Conservation (phyloP, 176 grass and related monocot species). For the Aegilops tauschii region DNA sequence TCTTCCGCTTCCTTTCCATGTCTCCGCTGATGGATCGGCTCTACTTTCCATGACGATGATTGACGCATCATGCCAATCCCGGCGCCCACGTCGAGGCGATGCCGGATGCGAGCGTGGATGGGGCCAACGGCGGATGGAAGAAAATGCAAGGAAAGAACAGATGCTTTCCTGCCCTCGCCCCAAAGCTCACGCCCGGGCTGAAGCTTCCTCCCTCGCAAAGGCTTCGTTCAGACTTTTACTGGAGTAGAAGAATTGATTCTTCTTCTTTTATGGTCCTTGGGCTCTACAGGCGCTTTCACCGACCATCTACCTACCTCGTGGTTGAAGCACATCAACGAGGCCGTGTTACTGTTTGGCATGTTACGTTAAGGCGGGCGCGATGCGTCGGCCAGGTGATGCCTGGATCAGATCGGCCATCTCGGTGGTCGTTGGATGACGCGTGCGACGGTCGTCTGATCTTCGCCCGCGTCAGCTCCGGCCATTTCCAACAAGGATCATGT, state of each 20-base stretch:
- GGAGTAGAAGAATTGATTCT: background rate
- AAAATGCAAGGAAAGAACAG: constrained; percentile 60
- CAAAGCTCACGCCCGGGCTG: constrained; percentile 4
- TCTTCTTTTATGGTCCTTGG: background rate
- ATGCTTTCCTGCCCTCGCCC: constrained; percentile 38
- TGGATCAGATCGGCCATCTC: too few relatives aligned
- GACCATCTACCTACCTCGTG: background rate
- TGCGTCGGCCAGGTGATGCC: too few relatives aligned
- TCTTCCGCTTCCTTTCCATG: background rate
- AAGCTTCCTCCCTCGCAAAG: constrained; percentile 3
- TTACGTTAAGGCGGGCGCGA: too few relatives aligned
- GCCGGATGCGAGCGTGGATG: background rate
- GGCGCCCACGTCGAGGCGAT: background rate
- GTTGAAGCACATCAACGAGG: too few relatives aligned
- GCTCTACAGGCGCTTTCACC: background rate
- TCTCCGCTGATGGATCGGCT: background rate
- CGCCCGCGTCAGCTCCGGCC: too few relatives aligned
- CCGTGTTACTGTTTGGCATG: too few relatives aligned
- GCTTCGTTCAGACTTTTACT: background rate
- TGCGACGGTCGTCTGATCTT: too few relatives aligned
- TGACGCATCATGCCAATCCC: background rate
- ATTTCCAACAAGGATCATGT: too few relatives aligned
- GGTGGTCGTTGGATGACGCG: too few relatives aligned
- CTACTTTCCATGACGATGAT: background rate
- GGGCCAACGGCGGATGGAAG: constrained; percentile 5